phyloP scores from a whole-genome alignment of 1,284 basidiomycete species.

The Exobasidium rhododendri region DNA sequence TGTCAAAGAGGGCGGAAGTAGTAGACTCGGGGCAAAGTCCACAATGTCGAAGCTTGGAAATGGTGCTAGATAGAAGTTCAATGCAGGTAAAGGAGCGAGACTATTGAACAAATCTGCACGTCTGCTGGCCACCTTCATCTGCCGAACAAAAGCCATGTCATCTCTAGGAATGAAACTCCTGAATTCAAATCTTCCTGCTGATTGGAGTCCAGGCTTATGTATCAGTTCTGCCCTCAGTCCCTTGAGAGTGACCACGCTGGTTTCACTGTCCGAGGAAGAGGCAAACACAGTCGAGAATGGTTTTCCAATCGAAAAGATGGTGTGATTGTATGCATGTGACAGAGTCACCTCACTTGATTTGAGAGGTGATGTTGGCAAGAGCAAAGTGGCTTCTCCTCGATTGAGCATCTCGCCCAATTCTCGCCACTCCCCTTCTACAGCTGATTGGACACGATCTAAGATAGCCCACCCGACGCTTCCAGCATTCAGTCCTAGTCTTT shows the following conservation, averaged over 20 bases:
- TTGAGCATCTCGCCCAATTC: background rate
- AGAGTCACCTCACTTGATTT: background rate
- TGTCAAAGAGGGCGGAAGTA: background rate
- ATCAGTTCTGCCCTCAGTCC: conserved; percentile 59
- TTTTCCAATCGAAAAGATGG: conserved; percentile 65
- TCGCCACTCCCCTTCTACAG: conserved; percentile 68
- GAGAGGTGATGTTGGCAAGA: conserved; percentile 62
- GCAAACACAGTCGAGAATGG: conserved; percentile 59
- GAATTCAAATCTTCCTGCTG: conserved; percentile 58
- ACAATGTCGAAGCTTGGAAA: background rate
- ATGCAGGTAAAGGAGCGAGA: conserved; percentile 57
- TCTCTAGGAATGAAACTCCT: conserved; percentile 65
- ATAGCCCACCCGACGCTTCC: conserved; percentile 26
- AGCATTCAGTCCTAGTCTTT: conserved; percentile 18
- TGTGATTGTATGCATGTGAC: conserved; percentile 61
- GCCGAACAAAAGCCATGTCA: conserved; percentile 64
- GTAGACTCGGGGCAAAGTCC: background rate
- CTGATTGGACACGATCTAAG: conserved; percentile 73
- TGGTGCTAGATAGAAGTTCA: conserved; percentile 37
- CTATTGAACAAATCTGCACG: conserved; percentile 58
- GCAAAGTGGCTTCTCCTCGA: conserved; percentile 66
- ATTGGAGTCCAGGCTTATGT: background rate
- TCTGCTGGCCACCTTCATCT: conserved; percentile 62
- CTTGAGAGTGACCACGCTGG: conserved; percentile 65
- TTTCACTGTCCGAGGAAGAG: background rate